Evolutionary conservation across 2,329 filamentous ascomycete genomes (phyloP), one percentile per base, ranked within the genome.

Genomic region (Tolypocladium capitatum): DNA sequence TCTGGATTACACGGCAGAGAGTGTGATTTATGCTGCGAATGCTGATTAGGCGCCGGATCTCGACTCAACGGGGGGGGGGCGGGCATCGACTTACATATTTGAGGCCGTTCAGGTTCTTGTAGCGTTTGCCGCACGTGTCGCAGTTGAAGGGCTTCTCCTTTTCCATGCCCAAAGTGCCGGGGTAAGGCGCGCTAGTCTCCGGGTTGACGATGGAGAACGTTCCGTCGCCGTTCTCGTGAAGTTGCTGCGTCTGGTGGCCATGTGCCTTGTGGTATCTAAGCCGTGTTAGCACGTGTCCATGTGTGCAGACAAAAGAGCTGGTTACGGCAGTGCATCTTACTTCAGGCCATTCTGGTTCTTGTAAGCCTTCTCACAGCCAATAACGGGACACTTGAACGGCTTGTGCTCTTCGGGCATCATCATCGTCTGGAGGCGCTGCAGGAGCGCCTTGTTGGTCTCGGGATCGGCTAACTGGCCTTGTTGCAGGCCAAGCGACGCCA

Each of bases 331-430:
- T 4, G 21, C 14, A 51, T 69, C 72, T 57, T 88, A 98, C 78
- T 97, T 98, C 48, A 98, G 74, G 45, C 92, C 92, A 57, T 98
- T 98, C 64, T 97, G 92, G 65, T 98, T 98, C 75, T 98, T 98
- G 72, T 98, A 98, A 0, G 92, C 91, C 73, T 98, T 98, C 66
- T 97, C 92, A 61, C 92, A 98, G 6, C 92, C 92, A 63, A 98
- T 94, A 45, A 98, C 92, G 1, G 92, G 92, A 60, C 92, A 98
- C 63, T 90, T 86, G 74, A 95, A 98, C 0, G 92, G 92, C 68
- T 97, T 98, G 59, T 94, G 88, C 63, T 98, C 91, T 63, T 97
- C 91, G 16, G 84, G 84, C 49, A 81, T 75, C 66, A 81, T 74
- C 62, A 83, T 70, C n/a, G 71, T 74, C 31, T 75, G 74, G 47